Percentiles rank a stretch among this genome's conserved stretches.
These are phyloP conservation scores for Tremella fuciformis DNA, from an alignment of 768 basidiomycete species.

Conservation along the genomic window DNA sequence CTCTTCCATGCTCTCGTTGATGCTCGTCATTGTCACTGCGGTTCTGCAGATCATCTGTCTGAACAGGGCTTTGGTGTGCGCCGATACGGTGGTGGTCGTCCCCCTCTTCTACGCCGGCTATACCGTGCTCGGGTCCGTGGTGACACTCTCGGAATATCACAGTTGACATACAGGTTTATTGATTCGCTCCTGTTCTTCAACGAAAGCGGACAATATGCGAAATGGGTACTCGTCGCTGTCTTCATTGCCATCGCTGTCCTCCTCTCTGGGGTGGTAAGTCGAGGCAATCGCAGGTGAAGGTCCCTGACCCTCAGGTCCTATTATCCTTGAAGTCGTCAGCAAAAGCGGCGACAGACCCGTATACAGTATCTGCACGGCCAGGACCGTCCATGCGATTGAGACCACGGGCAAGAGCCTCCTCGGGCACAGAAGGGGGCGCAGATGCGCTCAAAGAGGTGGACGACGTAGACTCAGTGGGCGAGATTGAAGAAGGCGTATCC, in stretches of 20 bases:
- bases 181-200: constrained; percentile 74
- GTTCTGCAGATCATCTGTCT: constrained; percentile 87
- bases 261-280: constrained; percentile 70
- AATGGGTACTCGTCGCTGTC: constrained; percentile 83
- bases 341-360: constrained; percentile 40
- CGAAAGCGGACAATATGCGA: constrained; percentile 75
- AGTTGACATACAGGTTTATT: constrained; percentile 56
- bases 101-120: constrained; percentile 83
- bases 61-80: constrained; percentile 82
- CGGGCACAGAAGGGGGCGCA: constrained; percentile 6
- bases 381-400: constrained; percentile 24
- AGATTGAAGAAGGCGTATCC: background rate
- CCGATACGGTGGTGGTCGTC: constrained; percentile 70
- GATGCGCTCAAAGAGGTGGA: constrained; percentile 14
- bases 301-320: constrained; percentile 56
- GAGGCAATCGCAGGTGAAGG: background rate
- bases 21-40: constrained; percentile 65
- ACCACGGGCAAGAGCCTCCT: constrained; percentile 7
- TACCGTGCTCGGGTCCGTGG: constrained; percentile 35
- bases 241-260: constrained; percentile 81
- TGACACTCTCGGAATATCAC: background rate
- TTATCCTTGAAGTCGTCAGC: constrained; percentile 70
- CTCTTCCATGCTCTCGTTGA: constrained; percentile 70
- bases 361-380: constrained; percentile 31
- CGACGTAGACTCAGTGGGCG: constrained; percentile 4